Percentiles rank a stretch among this genome's conserved stretches.
phyloP scores from a whole-genome alignment of 345 rosid genomes.

The Pistacia vera region DNA sequence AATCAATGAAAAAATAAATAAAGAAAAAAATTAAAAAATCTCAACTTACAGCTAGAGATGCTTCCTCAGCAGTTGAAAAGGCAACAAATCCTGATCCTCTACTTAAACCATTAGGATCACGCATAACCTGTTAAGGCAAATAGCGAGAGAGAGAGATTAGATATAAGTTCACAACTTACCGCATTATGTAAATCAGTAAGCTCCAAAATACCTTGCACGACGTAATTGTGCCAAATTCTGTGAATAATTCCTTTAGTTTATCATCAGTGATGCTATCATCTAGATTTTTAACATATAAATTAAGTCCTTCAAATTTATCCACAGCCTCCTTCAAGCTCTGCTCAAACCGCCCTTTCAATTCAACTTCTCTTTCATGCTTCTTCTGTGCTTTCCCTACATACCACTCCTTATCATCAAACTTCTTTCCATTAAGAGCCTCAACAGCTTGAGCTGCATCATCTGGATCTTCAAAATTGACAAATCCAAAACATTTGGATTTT shows the following conservation, averaged over 20 bases:
- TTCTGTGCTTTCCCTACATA: slow-evolving; percentile 57
- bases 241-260: slow-evolving; percentile 42
- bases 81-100: slow-evolving; percentile 90
- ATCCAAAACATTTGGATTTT: slow-evolving; percentile 49
- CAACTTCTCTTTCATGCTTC: slow-evolving; percentile 49
- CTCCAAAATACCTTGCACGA: slow-evolving; percentile 39
- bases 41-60: slow-evolving; percentile 62
- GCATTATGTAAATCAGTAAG: not conserved
- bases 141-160: not conserved
- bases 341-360: slow-evolving; percentile 42
- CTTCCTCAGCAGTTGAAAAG: slow-evolving; percentile 80
- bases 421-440: slow-evolving; percentile 48
- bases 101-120: slow-evolving; percentile 74
- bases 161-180: not conserved
- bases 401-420: slow-evolving; percentile 51
- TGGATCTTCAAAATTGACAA: slow-evolving; percentile 49
- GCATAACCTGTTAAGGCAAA: slow-evolving; percentile 54
- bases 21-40: not conserved
- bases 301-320: slow-evolving; percentile 46
- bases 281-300: slow-evolving; percentile 46
- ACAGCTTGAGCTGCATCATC: slow-evolving; percentile 53
- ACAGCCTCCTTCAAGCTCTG: slow-evolving; percentile 54
- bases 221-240: slow-evolving; percentile 41
- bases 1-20: too few relatives aligned
- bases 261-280: slow-evolving; percentile 54